Base-by-base conservation (phyloP, 2,329 filamentous ascomycete genomes). In the Diaporthe aspalathi region DNA sequence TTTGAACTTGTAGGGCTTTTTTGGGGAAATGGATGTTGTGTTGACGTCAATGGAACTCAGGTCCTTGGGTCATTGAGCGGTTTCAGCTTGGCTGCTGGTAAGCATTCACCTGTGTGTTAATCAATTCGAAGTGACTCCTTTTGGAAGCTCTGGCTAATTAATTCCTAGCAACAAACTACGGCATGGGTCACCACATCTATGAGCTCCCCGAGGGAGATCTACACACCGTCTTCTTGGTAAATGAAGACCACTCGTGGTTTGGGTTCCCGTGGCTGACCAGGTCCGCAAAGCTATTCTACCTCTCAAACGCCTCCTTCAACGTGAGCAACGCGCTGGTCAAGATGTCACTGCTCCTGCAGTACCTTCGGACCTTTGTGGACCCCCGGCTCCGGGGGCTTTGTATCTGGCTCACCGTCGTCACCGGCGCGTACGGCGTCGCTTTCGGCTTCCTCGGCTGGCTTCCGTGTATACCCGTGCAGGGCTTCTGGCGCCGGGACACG, bases 391-490 rank as follows among this genome's bases (percentile, higher is more conserved):
- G 68, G 22, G 35, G 45, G 8, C 9, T 53, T 9, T 76, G 74
- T 70, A 73, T 74, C 16, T 1, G 67, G 3, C 69, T 76, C 27
- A 32, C 75, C 5, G 27, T 72, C 2, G 14, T 76, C n/a, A 71
- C 73, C 12, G 56, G 66, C 29, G 47, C 74, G 1, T 78, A 76
- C 73, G 77, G 76, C 14, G 2, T 67, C 5, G 73, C 66, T 0
- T 78, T 73, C 56, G 70, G 73, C 0, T 76, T 78, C 38, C 71
- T 78, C 68, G 74, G 67, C 22, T 76, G 74, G 75, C 67, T 78
- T 6, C 77, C 77, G 1, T 78, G 77, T 57, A 75, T 78, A 38
- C 77, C 77, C 0, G 66, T 75, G 3, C 43, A 54, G 11, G 74
- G 70, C 5, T 78, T 75, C 66, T 78, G 76, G 76, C 43, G 14